Percentiles rank a stretch among this genome's conserved stretches.
These are phyloP conservation scores for Rutstroemia sp. DNA, from an alignment of 2,329 filamentous ascomycete species.

Conservation along the genomic window DNA sequence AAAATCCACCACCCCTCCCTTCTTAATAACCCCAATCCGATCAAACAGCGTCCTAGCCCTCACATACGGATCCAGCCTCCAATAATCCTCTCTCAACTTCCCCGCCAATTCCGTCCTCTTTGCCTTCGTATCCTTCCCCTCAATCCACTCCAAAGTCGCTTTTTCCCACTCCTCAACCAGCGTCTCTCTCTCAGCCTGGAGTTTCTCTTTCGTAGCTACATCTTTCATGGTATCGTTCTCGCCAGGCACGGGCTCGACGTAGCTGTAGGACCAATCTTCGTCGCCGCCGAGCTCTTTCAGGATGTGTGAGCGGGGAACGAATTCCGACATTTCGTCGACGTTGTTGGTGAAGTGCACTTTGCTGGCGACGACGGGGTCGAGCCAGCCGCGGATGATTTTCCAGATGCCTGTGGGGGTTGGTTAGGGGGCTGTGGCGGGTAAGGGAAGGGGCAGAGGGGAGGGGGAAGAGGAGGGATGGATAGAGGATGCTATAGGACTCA, in stretches of 20 bases:
- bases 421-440: background rate
- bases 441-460: too few relatives aligned
- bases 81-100: slow-evolving; percentile 68
- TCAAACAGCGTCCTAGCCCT: slow-evolving; percentile 82
- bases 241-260: slow-evolving; percentile 63
- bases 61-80: slow-evolving; percentile 81
- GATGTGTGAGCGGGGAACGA: slow-evolving; percentile 63
- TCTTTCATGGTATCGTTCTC: slow-evolving; percentile 75
- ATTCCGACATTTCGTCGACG: slow-evolving; percentile 68
- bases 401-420: slow-evolving; percentile 60
- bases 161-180: slow-evolving; percentile 70
- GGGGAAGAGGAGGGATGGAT: background rate
- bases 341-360: slow-evolving; percentile 93
- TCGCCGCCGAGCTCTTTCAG: slow-evolving; percentile 79
- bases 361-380: slow-evolving; percentile 89
- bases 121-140: slow-evolving; percentile 39
- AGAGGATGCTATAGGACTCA: slow-evolving; percentile 31
- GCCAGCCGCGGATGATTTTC: slow-evolving; percentile 92
- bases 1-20: slow-evolving; percentile 62
- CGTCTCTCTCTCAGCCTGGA: slow-evolving; percentile 55
- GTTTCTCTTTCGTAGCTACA: slow-evolving; percentile 49
- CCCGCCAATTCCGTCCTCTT: slow-evolving; percentile 56
- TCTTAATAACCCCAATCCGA: slow-evolving; percentile 62
- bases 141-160: slow-evolving; percentile 69
- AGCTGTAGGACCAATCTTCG: slow-evolving; percentile 78